Percentiles rank a stretch among this genome's conserved stretches.
Evolutionary conservation across 768 basidiomycete species (phyloP).

Genomic region (Calocera cornea): DNA sequence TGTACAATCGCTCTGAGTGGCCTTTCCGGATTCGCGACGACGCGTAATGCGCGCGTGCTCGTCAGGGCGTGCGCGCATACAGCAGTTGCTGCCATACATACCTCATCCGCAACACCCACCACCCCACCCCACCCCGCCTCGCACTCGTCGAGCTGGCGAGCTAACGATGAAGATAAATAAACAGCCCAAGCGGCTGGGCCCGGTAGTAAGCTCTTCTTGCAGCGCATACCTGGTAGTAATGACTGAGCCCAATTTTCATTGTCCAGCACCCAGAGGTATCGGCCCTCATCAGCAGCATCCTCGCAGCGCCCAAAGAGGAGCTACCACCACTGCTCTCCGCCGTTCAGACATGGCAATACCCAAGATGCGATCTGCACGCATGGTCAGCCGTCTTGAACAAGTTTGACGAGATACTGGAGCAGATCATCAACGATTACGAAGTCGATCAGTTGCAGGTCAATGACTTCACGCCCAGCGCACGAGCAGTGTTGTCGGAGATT

Average conservation of each 20-base stretch:
- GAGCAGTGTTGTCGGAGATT: conserved; percentile 64
- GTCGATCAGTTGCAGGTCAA: conserved; percentile 73
- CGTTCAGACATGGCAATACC: conserved; percentile 83
- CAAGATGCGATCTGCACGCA: conserved; percentile 87
- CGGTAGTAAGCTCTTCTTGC: not conserved
- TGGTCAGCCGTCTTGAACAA: conserved; percentile 95
- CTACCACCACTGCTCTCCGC: conserved; percentile 50
- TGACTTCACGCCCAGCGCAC: conserved; percentile 59
- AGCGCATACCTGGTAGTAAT: not conserved
- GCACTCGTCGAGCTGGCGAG: conserved; percentile 7
- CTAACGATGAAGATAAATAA: conserved; percentile 23
- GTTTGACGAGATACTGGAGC: conserved; percentile 80
- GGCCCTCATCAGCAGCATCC: conserved; percentile 60
- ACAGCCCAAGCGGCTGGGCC: conserved; percentile 13
- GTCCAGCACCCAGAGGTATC: conserved; percentile 63
- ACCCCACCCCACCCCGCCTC: not conserved
- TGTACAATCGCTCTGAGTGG: not conserved
- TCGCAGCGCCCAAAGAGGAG: conserved; percentile 54
- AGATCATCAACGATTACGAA: conserved; percentile 68
- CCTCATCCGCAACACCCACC: not conserved
- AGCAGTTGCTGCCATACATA: not conserved
- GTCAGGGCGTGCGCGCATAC: not conserved
- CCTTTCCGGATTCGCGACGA: not conserved
- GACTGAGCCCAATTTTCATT: not conserved
- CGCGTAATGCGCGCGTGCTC: not conserved